phyloP scores from a whole-genome alignment of 257 asterid species.

The Galeopsis tetrahit region DNA sequence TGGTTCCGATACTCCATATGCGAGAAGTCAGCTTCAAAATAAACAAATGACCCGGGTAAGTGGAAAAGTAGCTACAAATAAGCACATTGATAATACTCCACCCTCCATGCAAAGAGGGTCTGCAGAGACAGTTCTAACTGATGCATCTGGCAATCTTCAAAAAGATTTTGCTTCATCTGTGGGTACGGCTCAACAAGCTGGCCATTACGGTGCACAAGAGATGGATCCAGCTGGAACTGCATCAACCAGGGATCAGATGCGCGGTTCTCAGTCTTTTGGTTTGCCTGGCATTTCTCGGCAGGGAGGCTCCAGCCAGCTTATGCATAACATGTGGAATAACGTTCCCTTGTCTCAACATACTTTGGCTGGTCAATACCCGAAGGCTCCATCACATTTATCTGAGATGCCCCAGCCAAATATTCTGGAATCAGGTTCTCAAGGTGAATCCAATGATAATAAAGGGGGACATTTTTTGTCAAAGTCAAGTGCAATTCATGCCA shows the following conservation, averaged over 20 bases:
- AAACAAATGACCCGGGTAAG: slow-evolving; percentile 50
- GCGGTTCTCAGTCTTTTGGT: slow-evolving; percentile 44
- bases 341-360: slow-evolving; percentile 51
- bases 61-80: slow-evolving; percentile 51
- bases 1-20: slow-evolving; percentile 51
- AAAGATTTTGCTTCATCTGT: slow-evolving; percentile 40
- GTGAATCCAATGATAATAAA: slow-evolving; percentile 21
- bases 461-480: slow-evolving; percentile 4
- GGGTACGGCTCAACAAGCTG: slow-evolving; percentile 39
- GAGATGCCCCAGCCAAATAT: slow-evolving; percentile 50
- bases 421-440: slow-evolving; percentile 56
- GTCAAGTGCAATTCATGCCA: background rate
- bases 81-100: slow-evolving; percentile 39
- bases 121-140: slow-evolving; percentile 45
- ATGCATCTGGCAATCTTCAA: slow-evolving; percentile 42
- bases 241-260: slow-evolving; percentile 42
- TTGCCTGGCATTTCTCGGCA: slow-evolving; percentile 42
- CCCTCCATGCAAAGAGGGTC: slow-evolving; percentile 51
- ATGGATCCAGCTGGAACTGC: slow-evolving; percentile 46
- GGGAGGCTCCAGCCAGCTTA: slow-evolving; percentile 38
- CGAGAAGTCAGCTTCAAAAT: slow-evolving; percentile 56
- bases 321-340: slow-evolving; percentile 53
- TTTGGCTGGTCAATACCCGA: slow-evolving; percentile 44
- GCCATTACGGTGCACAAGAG: slow-evolving; percentile 44
- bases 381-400: slow-evolving; percentile 41